Conservation (phyloP, 192 early-diverging fungal species). For the Coemansia sp. region DNA sequence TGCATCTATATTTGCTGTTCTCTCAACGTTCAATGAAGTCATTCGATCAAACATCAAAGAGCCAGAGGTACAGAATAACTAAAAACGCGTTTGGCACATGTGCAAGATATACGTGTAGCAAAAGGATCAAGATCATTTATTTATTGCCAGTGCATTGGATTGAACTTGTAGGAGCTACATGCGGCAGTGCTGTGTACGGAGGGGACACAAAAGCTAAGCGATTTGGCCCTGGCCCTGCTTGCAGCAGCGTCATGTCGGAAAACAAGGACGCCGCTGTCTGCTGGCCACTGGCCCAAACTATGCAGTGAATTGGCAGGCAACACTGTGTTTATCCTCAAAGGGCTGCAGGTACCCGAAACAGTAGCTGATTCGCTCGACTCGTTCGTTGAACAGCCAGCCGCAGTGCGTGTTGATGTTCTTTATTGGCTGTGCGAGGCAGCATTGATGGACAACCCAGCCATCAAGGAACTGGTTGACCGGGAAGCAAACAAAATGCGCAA, state of each 20-base stretch:
- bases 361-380: slow-evolving; percentile 43
- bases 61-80: slow-evolving; percentile 41
- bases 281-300: slow-evolving; percentile 38
- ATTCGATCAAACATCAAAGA: slow-evolving; percentile 26
- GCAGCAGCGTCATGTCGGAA: slow-evolving; percentile 23
- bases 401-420: slow-evolving; percentile 44
- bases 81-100: not conserved
- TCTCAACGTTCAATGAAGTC: slow-evolving; percentile 25
- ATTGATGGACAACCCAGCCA: slow-evolving; percentile 32
- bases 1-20: slow-evolving; percentile 38
- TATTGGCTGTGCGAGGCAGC: slow-evolving; percentile 46
- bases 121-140: not conserved
- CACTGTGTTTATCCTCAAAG: slow-evolving; percentile 29
- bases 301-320: slow-evolving; percentile 35
- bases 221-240: slow-evolving; percentile 31
- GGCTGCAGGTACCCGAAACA: slow-evolving; percentile 38
- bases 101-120: not conserved
- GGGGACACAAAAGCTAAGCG: slow-evolving; percentile 15
- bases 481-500: slow-evolving; percentile 26
- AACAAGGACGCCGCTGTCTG: slow-evolving; percentile 13
- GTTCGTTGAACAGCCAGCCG: slow-evolving; percentile 22
- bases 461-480: slow-evolving; percentile 36
- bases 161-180: slow-evolving; percentile 31
- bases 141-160: too few relatives aligned
- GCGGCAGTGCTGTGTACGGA: slow-evolving; percentile 21